These are phyloP conservation scores for Fusarium sp. DNA, from an alignment of 2,329 filamentous ascomycete genomes.

Conservation along the genomic window DNA sequence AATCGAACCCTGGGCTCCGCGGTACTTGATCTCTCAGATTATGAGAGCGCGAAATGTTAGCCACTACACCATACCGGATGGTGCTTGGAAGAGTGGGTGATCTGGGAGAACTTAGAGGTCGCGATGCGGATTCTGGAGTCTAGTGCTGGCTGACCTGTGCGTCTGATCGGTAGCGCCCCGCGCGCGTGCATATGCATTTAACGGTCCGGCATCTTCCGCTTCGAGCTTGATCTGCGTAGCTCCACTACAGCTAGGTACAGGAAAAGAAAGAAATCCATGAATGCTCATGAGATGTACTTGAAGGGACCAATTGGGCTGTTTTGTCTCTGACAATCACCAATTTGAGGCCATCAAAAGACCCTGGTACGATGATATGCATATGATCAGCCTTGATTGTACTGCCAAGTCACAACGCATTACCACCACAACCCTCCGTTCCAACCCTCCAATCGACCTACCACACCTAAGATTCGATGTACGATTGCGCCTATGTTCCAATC, in stretches of 20 bases:
- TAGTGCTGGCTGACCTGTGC: not conserved
- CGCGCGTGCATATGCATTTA: not conserved
- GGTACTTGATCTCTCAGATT: slow-evolving; percentile 39
- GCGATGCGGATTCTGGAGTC: no score
- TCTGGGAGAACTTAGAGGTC: not conserved
- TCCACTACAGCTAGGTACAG: slow-evolving; percentile 29
- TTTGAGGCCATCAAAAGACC: not conserved
- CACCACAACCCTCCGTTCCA: slow-evolving; percentile 6
- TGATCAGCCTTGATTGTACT: slow-evolving; percentile 2
- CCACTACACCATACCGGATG: slow-evolving; percentile 55
- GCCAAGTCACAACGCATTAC: slow-evolving; percentile 20
- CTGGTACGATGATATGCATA: not conserved
- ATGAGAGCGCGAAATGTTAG: slow-evolving; percentile 55
- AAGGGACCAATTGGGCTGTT: not conserved
- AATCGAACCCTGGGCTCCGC: slow-evolving; percentile 15
- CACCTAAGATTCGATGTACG: slow-evolving; percentile 11
- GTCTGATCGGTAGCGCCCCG: not conserved
- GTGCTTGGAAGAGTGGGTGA: not conserved
- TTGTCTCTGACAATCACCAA: not conserved
- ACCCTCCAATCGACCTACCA: slow-evolving; percentile 12
- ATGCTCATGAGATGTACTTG: not conserved
- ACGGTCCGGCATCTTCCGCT: slow-evolving; percentile 1
- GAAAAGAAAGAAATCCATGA: slow-evolving; percentile 23
- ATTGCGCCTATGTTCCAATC: not conserved
- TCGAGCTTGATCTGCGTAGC: not conserved